phyloP scores from a whole-genome alignment of 2,329 filamentous ascomycete genomes.

The Paracoccidioides lutzii region DNA sequence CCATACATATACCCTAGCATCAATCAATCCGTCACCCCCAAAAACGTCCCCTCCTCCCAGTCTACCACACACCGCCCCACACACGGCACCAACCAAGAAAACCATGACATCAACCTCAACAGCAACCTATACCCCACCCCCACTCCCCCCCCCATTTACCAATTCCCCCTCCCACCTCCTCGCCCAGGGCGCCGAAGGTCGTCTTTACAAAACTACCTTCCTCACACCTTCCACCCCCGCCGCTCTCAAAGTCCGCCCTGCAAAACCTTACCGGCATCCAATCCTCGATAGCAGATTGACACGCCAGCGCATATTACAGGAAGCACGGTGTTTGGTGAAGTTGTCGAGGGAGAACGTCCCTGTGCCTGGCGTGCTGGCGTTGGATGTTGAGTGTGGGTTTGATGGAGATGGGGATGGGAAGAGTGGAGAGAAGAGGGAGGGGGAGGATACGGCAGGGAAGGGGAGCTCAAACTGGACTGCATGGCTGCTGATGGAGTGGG shows the following conservation, averaged over 20 bases:
- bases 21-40: not conserved
- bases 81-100: constrained; percentile 7
- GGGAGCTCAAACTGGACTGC: constrained; percentile 48
- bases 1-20: not conserved
- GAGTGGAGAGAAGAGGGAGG: not conserved
- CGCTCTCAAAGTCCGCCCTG: constrained; percentile 81
- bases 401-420: constrained; percentile 38
- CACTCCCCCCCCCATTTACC: constrained; percentile 52
- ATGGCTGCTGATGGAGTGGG: constrained; percentile 77
- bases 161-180: constrained; percentile 55
- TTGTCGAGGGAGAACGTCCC: constrained; percentile 64
- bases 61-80: not conserved
- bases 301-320: constrained; percentile 71
- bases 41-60: not conserved
- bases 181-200: constrained; percentile 89
- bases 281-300: constrained; percentile 79
- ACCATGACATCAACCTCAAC: constrained; percentile 19
- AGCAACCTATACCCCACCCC: constrained; percentile 21
- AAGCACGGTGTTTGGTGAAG: constrained; percentile 72
- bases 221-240: constrained; percentile 54
- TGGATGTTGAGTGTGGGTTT: constrained; percentile 42
- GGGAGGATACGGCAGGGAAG: not conserved
- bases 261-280: constrained; percentile 85
- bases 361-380: constrained; percentile 68
- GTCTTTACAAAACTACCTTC: constrained; percentile 78